Evolutionary conservation across 805 yeast genomes (phyloP).

Genomic region (Wickerhamiella galacta): DNA sequence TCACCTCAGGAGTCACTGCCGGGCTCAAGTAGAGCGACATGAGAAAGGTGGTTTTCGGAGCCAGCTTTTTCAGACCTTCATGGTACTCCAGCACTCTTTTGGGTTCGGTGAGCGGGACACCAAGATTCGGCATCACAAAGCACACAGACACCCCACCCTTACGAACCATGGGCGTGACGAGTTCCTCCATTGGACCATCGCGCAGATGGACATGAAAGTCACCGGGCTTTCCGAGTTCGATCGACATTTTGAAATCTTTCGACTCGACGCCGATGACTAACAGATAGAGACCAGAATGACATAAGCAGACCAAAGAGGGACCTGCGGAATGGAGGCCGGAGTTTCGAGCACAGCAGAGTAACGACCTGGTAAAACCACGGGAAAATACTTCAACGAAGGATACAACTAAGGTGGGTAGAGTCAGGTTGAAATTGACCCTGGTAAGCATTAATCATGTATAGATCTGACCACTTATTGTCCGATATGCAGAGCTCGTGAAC

Average conservation of each 20-base stretch:
- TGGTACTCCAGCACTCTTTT: conserved; percentile 60
- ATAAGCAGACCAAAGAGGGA: too few relatives aligned
- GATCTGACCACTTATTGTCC: too few relatives aligned
- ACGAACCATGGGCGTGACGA: conserved; percentile 76
- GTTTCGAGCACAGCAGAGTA: too few relatives aligned
- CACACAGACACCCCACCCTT: conserved; percentile 86
- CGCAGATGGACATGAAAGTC: conserved; percentile 95
- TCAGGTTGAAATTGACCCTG: too few relatives aligned
- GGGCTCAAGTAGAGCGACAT: conserved; percentile 78
- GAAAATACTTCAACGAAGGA: too few relatives aligned
- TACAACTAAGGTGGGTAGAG: too few relatives aligned
- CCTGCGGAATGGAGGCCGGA: too few relatives aligned
- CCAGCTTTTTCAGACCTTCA: conserved; percentile 37
- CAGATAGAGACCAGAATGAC: too few relatives aligned
- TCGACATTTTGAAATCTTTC: conserved; percentile 1
- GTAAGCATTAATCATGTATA: too few relatives aligned
- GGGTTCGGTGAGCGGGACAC: conserved; percentile 76
- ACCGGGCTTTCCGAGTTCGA: conserved; percentile 24
- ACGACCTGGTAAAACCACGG: too few relatives aligned
- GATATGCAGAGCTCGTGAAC: too few relatives aligned
- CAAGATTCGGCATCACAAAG: conserved; percentile 90
- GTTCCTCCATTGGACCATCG: conserved; percentile 84
- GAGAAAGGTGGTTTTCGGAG: conserved; percentile 73
- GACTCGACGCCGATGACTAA: too few relatives aligned
- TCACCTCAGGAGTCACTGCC: conserved; percentile 70